Evolutionary conservation across 176 grass and related monocot species (phyloP), one percentile per base, ranked within the genome.

Genomic region (Chloris gayana): DNA sequence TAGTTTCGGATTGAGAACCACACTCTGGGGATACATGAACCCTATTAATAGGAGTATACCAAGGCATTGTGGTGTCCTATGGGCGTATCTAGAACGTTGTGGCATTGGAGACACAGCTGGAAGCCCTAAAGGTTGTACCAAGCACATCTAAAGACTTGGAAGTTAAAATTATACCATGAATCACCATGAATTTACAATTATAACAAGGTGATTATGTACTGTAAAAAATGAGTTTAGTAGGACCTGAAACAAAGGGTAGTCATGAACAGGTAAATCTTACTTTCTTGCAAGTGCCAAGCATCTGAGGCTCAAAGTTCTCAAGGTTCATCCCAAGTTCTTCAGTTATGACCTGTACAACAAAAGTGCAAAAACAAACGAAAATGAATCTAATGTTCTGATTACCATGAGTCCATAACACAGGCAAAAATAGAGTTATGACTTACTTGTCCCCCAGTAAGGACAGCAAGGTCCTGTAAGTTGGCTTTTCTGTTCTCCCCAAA

Each of bases 291-390:
- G 90, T 31, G 54, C 92, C 96, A 70, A 99, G 64, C 92, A 95
- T 93, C 18, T 82, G 65, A 62, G 84, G 82, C 25, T 99, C 92
- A 29, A 99, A 80, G 0, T 95, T 99, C 49, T 95, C 96, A 67
- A 99, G 90, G 69, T 99, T 95, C 92, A 99, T 93, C 46, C 96
- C 96, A 80, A 99, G 88, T 64, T 99, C 96, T 75, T 99, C 96
- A 30, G 96, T 93, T 79, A 99, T 91, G 27, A 99, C 79, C 92
- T 98, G 76, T 29, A 79, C 21, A 51, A 51, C 49, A 19, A 51
- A 84, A 65, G 26, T 38, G 22, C n/a, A 46, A 39, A 84, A 50
- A 22, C 8, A 67, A 1, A 68, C 10, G 34, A 21, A 7, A 9
- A 31, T 41, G 4, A 9, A 79, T 34, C 10, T 33, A n/a, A 64